Evolutionary conservation across 2,329 filamentous ascomycete species (phyloP).

Genomic region (Scedosporium apiospermum): DNA sequence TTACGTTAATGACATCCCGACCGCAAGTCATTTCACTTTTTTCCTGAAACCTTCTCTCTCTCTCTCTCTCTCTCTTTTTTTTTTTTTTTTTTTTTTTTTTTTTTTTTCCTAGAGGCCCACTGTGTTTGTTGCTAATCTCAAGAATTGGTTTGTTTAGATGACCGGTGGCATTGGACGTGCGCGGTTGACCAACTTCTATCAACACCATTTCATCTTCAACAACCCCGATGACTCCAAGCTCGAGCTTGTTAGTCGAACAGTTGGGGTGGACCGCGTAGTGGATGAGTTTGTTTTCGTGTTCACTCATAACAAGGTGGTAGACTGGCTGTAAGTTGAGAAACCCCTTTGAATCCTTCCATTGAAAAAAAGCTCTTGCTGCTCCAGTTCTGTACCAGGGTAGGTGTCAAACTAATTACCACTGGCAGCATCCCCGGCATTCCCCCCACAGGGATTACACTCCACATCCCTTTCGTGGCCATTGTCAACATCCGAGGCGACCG

Average conservation of each 20-base stretch:
- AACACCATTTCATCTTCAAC: slow-evolving; percentile 63
- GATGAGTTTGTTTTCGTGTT: slow-evolving; percentile 61
- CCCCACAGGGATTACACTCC: slow-evolving; percentile 40
- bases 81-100: not conserved
- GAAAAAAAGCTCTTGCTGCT: too few relatives aligned
- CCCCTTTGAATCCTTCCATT: not conserved
- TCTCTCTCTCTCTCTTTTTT: not conserved
- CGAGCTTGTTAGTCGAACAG: slow-evolving; percentile 60
- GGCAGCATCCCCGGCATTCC: slow-evolving; percentile 41
- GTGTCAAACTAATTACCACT: too few relatives aligned
- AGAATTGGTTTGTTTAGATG: slow-evolving; percentile 23
- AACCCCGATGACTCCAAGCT: slow-evolving; percentile 60
- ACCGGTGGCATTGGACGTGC: slow-evolving; percentile 61
- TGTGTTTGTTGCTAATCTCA: not conserved
- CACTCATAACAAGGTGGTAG: slow-evolving; percentile 52
- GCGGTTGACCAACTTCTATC: slow-evolving; percentile 57
- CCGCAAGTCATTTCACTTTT: slow-evolving; percentile 27
- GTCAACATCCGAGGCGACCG: slow-evolving; percentile 55
- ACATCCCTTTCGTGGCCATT: slow-evolving; percentile 52
- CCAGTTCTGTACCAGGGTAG: too few relatives aligned
- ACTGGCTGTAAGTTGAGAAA: slow-evolving; percentile 54
- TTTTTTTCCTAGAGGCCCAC: not conserved
- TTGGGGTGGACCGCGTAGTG: slow-evolving; percentile 62
- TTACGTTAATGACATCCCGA: slow-evolving; percentile 71
- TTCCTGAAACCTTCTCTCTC: not conserved